Evolutionary conservation across 164 flowering plant species (phyloP).

Genomic region (Santalum album): DNA sequence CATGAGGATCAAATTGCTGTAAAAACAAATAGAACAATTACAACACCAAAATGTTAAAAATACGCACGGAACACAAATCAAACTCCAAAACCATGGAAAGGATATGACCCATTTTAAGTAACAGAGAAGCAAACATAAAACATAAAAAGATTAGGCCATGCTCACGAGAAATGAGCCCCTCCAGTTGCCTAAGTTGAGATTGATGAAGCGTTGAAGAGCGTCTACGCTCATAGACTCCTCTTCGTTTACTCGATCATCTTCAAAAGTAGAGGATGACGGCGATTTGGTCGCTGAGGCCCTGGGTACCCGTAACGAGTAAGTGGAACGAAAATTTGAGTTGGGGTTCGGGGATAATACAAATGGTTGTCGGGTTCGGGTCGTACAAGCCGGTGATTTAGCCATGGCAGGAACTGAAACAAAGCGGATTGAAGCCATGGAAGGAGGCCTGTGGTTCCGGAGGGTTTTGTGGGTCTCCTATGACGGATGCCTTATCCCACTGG

Average conservation of each 20-base stretch:
- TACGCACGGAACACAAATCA: neutral
- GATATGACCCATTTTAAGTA: neutral
- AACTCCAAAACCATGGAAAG: neutral
- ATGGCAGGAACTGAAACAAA: slow-evolving; percentile 16
- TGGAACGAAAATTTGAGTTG: slow-evolving; percentile 2
- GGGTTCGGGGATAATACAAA: slow-evolving; percentile 5
- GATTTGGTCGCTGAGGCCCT: slow-evolving; percentile 15
- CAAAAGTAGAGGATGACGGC: slow-evolving; percentile 10
- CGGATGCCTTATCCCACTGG: too few relatives aligned
- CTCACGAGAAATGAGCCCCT: slow-evolving; percentile 59
- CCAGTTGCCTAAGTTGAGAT: slow-evolving; percentile 74
- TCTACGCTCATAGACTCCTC: slow-evolving; percentile 47
- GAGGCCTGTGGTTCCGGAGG: too few relatives aligned
- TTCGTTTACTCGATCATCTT: slow-evolving; percentile 7
- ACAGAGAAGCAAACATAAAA: too few relatives aligned
- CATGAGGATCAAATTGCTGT: slow-evolving; percentile 82
- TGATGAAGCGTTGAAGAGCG: slow-evolving; percentile 44
- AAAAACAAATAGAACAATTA: neutral
- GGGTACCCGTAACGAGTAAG: neutral
- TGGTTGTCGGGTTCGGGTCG: slow-evolving; percentile 1
- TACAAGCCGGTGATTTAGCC: slow-evolving; percentile 1
- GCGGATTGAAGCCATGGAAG: slow-evolving; percentile 31
- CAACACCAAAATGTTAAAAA: neutral
- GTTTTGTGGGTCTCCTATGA: too few relatives aligned
- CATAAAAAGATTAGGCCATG: neutral